phyloP scores from a whole-genome alignment of 2,329 filamentous ascomycete species.

The Paecilomyces variotii region DNA sequence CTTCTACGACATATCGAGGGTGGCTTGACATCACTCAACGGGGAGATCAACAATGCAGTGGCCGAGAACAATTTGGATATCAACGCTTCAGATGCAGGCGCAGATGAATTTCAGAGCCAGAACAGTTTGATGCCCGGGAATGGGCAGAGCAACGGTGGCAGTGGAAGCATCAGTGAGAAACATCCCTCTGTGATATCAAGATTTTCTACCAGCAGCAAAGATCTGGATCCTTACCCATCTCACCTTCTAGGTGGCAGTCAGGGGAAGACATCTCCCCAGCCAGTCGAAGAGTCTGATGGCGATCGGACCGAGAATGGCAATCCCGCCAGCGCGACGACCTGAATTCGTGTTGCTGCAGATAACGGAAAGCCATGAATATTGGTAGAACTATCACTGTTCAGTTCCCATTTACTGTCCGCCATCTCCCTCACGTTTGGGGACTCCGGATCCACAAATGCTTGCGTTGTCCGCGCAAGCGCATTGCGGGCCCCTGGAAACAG shows the following conservation, averaged over 20 bases:
- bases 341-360: not conserved
- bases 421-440: not conserved
- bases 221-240: constrained; percentile 40
- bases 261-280: constrained; percentile 15
- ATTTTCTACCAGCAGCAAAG: constrained; percentile 45
- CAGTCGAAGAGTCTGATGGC: constrained; percentile 16
- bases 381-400: not conserved
- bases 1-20: constrained; percentile 89
- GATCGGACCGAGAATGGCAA: constrained; percentile 9
- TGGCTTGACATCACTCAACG: constrained; percentile 64
- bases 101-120: constrained; percentile 21
- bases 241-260: constrained; percentile 28
- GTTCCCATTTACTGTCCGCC: not conserved
- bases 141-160: constrained; percentile 17
- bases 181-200: constrained; percentile 42
- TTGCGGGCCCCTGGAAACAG: not conserved
- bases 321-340: not conserved
- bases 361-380: not conserved
- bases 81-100: constrained; percentile 44
- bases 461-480: not conserved
- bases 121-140: constrained; percentile 24
- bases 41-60: constrained; percentile 38
- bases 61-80: constrained; percentile 45
- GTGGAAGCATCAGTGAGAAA: constrained; percentile 21
- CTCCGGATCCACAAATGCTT: not conserved